A percentile compares a stretch with the other conserved stretches of the same genome.
Evolutionary conservation across 2,329 filamentous ascomycete species (phyloP).

Genomic region (Didymellaceae sp.): DNA sequence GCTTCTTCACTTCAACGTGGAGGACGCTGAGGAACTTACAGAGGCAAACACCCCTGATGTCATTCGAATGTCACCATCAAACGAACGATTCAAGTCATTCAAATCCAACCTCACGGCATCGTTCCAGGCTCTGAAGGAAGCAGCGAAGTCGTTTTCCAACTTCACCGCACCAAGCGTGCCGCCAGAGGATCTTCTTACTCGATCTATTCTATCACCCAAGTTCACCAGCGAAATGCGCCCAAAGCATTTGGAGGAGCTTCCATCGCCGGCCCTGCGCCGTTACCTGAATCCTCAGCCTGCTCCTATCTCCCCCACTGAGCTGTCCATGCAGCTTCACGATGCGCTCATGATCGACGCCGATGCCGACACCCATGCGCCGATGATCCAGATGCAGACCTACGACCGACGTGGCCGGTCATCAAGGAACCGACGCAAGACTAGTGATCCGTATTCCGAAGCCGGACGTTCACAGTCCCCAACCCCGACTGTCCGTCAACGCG

Average conservation of each 20-base stretch:
- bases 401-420: constrained; percentile 48
- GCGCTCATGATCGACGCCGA: constrained; percentile 44
- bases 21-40: constrained; percentile 43
- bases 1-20: constrained; percentile 53
- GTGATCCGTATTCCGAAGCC: constrained; percentile 53
- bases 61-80: constrained; percentile 28
- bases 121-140: constrained; percentile 65
- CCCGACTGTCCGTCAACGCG: constrained; percentile 62
- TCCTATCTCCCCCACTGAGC: constrained; percentile 45
- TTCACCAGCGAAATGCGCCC: constrained; percentile 68
- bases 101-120: constrained; percentile 70
- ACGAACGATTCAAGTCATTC: constrained; percentile 57
- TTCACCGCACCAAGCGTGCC: constrained; percentile 61
- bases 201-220: constrained; percentile 64
- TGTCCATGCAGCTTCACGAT: constrained; percentile 50
- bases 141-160: constrained; percentile 66
- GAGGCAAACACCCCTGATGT: constrained; percentile 39
- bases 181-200: constrained; percentile 66
- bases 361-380: constrained; percentile 54
- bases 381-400: constrained; percentile 70
- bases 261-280: constrained; percentile 63
- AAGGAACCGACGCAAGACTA: constrained; percentile 30
- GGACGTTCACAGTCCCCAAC: constrained; percentile 50
- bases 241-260: constrained; percentile 59
- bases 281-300: constrained; percentile 65